A percentile compares a stretch with the other conserved stretches of the same genome.
Evolutionary conservation across 768 basidiomycete species (phyloP).

Genomic region (Cystobasidium onofrii): DNA sequence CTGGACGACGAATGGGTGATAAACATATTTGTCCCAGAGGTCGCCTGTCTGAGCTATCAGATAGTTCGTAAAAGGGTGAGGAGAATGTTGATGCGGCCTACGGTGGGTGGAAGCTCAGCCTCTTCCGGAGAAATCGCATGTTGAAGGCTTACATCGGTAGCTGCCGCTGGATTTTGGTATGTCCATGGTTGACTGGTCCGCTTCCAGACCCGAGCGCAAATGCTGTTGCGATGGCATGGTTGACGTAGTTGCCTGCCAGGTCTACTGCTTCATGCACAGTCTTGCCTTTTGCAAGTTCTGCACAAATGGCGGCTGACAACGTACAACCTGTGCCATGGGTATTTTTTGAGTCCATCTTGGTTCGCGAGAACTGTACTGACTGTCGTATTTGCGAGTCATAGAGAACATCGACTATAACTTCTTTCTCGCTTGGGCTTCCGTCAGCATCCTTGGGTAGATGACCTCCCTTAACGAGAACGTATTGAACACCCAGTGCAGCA

Average conservation of each 20-base stretch:
- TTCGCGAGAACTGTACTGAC: not conserved
- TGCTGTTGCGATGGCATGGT: conserved; percentile 65
- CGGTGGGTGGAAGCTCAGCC: conserved; percentile 33
- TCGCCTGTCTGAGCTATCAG: conserved; percentile 46
- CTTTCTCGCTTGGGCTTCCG: conserved; percentile 14
- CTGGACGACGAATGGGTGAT: conserved; percentile 73
- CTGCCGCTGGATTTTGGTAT: conserved; percentile 51
- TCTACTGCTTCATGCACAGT: conserved; percentile 57
- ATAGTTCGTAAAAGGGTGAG: conserved; percentile 49
- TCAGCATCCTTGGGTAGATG: conserved; percentile 53
- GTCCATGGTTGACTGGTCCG: conserved; percentile 81
- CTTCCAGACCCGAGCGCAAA: conserved; percentile 61
- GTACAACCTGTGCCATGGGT: conserved; percentile 95
- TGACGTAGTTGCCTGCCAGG: conserved; percentile 62
- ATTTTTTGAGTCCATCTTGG: conserved; percentile 52
- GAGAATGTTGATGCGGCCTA: conserved; percentile 64
- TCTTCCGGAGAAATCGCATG: too few relatives aligned
- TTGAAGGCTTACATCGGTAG: conserved; percentile 54
- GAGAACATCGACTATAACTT: conserved; percentile 61
- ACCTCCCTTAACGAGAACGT: conserved; percentile 77
- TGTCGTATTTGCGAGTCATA: conserved; percentile 43
- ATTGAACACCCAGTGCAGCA: conserved; percentile 50
- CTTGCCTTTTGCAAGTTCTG: conserved; percentile 54
- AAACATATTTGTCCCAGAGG: conserved; percentile 65
- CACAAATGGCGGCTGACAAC: conserved; percentile 70